Percentiles rank a stretch among this genome's conserved stretches.
Evolutionary conservation across 2,329 filamentous ascomycete species (phyloP).

Genomic region (Geosmithia morbida): DNA sequence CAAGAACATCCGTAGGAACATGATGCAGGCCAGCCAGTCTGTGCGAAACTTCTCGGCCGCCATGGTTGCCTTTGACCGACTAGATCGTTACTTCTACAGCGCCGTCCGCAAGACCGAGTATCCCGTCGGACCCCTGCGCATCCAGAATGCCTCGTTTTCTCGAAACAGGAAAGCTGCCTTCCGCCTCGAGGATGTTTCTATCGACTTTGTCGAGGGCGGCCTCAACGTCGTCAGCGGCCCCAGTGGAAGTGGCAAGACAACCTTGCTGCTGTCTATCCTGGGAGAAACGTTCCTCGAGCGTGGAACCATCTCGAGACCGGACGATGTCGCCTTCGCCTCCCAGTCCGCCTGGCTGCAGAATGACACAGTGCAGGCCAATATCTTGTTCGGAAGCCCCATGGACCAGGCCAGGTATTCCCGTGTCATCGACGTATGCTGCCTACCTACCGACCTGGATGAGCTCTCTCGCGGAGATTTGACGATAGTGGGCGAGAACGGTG

Average conservation of each 20-base stretch:
- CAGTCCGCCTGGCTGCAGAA: constrained; percentile 45
- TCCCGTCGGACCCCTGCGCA: constrained; percentile 30
- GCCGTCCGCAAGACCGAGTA: constrained; percentile 32
- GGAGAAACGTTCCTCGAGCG: constrained; percentile 36
- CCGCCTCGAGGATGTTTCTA: constrained; percentile 27
- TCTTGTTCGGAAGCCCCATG: constrained; percentile 36
- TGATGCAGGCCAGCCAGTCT: constrained; percentile 32
- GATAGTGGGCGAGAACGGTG: constrained; percentile 37
- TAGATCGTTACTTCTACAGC: constrained; percentile 39
- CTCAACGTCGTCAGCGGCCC: constrained; percentile 39
- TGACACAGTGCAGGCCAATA: constrained; percentile 38
- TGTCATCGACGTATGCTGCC: constrained; percentile 40
- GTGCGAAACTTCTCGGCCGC: constrained; percentile 18
- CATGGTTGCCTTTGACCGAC: constrained; percentile 29
- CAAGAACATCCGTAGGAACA: constrained; percentile 35
- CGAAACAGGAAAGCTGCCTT: constrained; percentile 36
- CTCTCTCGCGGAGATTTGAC: constrained; percentile 35
- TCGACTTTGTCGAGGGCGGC: constrained; percentile 37
- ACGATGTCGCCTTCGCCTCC: constrained; percentile 40
- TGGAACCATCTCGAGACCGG: constrained; percentile 31
- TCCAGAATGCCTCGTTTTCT: constrained; percentile 30
- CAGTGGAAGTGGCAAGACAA: constrained; percentile 43
- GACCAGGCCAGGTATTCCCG: constrained; percentile 37
- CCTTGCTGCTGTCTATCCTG: constrained; percentile 35
- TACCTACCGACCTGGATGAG: constrained; percentile 33